Percentiles rank a stretch among this genome's conserved stretches.
These are phyloP conservation scores for Endothia cerciana DNA, from an alignment of 2,329 filamentous ascomycete species.

Conservation along the genomic window DNA sequence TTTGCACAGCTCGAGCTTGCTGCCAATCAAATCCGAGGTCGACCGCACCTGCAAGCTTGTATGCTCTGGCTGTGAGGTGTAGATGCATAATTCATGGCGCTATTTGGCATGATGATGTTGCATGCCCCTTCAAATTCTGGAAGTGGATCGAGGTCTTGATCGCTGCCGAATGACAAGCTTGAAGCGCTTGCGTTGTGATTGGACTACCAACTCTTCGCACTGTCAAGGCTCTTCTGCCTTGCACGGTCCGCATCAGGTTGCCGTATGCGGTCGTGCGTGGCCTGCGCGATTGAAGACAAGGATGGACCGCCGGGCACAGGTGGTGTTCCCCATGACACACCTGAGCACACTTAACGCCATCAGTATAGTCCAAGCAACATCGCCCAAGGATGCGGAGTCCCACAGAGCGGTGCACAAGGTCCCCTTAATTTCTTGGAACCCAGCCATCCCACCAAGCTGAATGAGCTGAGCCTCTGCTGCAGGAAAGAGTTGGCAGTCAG, in stretches of 20 bases:
- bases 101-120: neutral
- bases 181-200: neutral
- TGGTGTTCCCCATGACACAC: neutral
- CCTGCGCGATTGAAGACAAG: neutral
- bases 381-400: neutral
- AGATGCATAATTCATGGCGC: neutral
- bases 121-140: neutral
- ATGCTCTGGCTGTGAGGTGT: neutral
- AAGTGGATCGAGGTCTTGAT: neutral
- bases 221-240: neutral
- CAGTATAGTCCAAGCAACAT: neutral
- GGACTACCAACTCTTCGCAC: neutral
- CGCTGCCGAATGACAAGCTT: neutral
- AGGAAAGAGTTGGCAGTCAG: constrained; percentile 2
- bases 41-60: neutral
- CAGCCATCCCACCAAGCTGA: neutral
- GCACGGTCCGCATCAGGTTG: neutral
- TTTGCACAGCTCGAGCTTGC: no score
- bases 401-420: neutral
- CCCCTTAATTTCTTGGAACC: neutral
- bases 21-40: neutral
- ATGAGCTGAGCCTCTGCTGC: constrained; percentile 1
- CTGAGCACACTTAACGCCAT: neutral
- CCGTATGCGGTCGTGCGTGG: no score
- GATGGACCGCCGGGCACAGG: neutral